Evolutionary conservation across 495 filamentous ascomycete genomes (phyloP), one percentile per base, ranked within the genome.

Genomic region (Aspergillus baeticus): DNA sequence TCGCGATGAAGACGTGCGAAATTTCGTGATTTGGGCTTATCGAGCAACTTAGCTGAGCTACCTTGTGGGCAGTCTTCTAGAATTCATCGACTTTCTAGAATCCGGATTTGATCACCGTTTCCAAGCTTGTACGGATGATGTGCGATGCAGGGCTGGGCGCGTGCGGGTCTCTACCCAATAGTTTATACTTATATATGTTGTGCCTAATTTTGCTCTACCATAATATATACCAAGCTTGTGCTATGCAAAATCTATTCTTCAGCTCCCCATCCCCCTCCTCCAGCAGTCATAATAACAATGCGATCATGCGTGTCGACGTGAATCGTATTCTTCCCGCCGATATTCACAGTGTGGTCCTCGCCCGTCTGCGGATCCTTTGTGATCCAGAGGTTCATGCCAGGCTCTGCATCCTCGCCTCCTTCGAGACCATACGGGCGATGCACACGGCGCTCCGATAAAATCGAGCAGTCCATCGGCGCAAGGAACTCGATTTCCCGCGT

Each of bases 401-500:
- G 84, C 66, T 83, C 69, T 0, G 84, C 93, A 59, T 92, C 85
- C 61, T 87, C 87, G 0, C 94, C 93, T n/a, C 93, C 93, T 18
- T 82, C 85, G 47, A 97, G 77, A 0, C 94, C 94, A 63, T 96
- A 98, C 7, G 94, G 94, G 22, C 83, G 81, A 63, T 91, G 91
- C 0, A 96, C 91, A 14, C 94, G 76, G 22, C 94, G 74, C 74
- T 98, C 94, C 50, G 85, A 90, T 36, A 98, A 70, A 56, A 98
- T 97, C 6, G 87, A 91, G 14, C 89, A 90, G 65, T 96, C 89
- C 57, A 97, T 82, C 0, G 90, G 88, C 20, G 91, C 85, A 17
- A 92, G 80, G 74, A 98, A 96, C 73, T 98, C 94, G 51, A 98
- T 96, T 60, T 98, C 94, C 1, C 94, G 78, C 2, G 96, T 76